Evolutionary conservation across 192 early-diverging fungal species (phyloP), one percentile per base, ranked within the genome.

Genomic region (Linnemannia elongata): DNA sequence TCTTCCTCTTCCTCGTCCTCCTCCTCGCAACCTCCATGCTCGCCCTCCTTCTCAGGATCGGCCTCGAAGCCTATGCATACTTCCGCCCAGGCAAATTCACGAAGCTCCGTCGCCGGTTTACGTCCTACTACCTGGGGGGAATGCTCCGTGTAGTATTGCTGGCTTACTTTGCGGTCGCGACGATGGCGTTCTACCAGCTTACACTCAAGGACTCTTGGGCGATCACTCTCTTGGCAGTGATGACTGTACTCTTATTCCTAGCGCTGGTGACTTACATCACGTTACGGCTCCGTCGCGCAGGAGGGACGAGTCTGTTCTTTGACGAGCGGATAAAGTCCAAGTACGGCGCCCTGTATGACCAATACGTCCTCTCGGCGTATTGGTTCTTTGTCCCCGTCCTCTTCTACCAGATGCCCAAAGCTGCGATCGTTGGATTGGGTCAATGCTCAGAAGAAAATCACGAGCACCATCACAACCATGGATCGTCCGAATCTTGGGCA

Each of bases 331-430:
- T 88, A 36, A 76, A 77, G 30, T 80, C 82, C 66, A 83, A 69
- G 38, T 88, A 88, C 27, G 86, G 86, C 15, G 86, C 49, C 18
- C 73, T 88, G 13, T 88, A 88, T 39, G 78, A 82, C 30, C 81
- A 88, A 47, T 88, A 88, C 38, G 75, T 74, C 5, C 72, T 88
- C 33, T 82, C 80, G 7, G 35, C 75, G 27, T 83, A 84, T 45
- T 76, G 69, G 77, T 88, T 88, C 86, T 88, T 88, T 82, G 55
- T 88, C 42, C 86, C 82, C 12, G 77, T 79, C 3, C 15, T 87
- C 7, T 27, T 52, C 38, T 87, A 87, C 66, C 84, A 87, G 75
- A 60, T 78, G 39, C 22, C 74, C 10, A 87, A 81, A 49, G 79
- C 84, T 8, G 84, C 79, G 17, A 87, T 87, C 36, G 72, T 87